Evolutionary conservation across 768 basidiomycete species (phyloP).

Genomic region (Pisolithus orientalis): DNA sequence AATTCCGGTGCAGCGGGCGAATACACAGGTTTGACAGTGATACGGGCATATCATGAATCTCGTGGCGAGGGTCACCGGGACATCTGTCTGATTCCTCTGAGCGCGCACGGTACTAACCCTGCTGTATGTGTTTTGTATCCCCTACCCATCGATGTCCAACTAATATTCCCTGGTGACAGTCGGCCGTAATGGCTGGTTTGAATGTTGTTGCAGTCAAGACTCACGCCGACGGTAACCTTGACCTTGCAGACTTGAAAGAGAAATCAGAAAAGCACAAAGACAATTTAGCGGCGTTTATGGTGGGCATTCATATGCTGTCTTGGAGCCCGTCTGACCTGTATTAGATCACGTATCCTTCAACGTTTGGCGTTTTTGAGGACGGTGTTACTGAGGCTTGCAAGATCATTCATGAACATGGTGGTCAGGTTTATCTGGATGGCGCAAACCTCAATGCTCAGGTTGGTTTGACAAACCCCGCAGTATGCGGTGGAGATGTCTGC

Average conservation of each 20-base stretch:
- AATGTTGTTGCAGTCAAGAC: constrained; percentile 97
- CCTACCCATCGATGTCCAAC: background rate
- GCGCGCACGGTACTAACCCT: constrained; percentile 98
- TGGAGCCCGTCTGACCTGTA: constrained; percentile 3
- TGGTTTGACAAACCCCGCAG: constrained; percentile 86
- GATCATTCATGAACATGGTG: constrained; percentile 91
- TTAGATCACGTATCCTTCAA: constrained; percentile 94
- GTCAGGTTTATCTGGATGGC: constrained; percentile 95
- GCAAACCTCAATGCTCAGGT: constrained; percentile 95
- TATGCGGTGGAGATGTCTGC: constrained; percentile 96
- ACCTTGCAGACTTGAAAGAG: constrained; percentile 73
- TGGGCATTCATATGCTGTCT: constrained; percentile 25
- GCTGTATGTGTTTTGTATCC: constrained; percentile 53
- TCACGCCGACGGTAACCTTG: constrained; percentile 79
- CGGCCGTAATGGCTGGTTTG: constrained; percentile 94
- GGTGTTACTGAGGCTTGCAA: constrained; percentile 86
- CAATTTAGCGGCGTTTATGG: constrained; percentile 94
- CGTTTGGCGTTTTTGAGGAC: constrained; percentile 95
- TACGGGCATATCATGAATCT: constrained; percentile 90
- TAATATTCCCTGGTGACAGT: constrained; percentile 40
- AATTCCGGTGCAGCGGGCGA: constrained; percentile 99
- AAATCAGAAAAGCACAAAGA: constrained; percentile 93
- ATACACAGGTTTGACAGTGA: constrained; percentile 92
- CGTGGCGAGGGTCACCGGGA: constrained; percentile 81
- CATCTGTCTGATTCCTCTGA: constrained; percentile 89